A percentile compares a stretch with the other conserved stretches of the same genome.
phyloP scores from a whole-genome alignment of 140 eudicot species.

The Anethum foeniculum region DNA sequence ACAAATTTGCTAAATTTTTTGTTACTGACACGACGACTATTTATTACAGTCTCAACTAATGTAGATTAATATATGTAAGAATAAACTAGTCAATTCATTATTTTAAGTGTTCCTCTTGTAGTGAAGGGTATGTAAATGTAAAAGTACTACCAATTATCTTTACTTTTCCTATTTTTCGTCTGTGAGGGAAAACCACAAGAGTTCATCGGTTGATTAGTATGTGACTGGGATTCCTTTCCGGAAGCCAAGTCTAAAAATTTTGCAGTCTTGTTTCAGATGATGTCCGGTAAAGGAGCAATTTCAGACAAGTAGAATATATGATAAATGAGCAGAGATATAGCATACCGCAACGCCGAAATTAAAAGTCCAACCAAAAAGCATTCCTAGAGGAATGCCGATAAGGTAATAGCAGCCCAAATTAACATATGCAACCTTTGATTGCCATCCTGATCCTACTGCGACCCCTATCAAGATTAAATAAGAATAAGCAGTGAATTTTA shows the following conservation, averaged over 20 bases:
- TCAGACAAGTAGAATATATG: neutral
- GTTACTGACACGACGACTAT: neutral
- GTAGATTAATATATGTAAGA: neutral
- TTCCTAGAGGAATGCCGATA: slow-evolving; percentile 21
- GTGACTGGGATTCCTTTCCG: neutral
- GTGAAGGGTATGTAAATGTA: neutral
- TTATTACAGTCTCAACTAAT: neutral
- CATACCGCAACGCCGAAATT: neutral
- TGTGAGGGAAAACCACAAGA: neutral
- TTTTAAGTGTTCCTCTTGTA: neutral
- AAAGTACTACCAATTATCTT: neutral
- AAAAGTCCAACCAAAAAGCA: neutral
- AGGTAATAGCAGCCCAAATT: slow-evolving; percentile 16
- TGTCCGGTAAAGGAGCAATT: neutral
- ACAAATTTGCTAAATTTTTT: neutral
- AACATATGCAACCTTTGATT: slow-evolving; percentile 17
- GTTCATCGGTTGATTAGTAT: neutral
- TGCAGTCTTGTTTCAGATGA: neutral
- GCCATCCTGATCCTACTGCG: slow-evolving; percentile 27
- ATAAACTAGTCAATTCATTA: neutral
- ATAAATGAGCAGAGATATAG: neutral
- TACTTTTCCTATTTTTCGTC: neutral
- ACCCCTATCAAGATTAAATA: slow-evolving; percentile 12
- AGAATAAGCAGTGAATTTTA: neutral
- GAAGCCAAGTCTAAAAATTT: neutral